Evolutionary conservation across 306 rosid species (phyloP), one percentile per base, ranked within the genome.

Genomic region (Cicer arietinum): DNA sequence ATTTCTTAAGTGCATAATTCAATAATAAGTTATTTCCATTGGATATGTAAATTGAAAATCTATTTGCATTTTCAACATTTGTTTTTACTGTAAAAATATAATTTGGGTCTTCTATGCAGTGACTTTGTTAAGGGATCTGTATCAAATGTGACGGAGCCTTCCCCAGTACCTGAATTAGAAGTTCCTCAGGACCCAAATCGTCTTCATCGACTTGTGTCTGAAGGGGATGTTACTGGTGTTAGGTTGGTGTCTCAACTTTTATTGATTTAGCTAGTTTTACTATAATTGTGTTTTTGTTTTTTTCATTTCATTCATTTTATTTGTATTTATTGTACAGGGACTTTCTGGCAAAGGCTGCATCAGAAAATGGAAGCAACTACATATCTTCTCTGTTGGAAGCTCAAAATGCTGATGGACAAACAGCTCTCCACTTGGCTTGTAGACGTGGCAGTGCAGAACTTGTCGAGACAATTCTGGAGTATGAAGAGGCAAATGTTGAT

Each of bases 361-460:
- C 84, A 12, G 92, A 85, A 81, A 90, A 78, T 77, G 90, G 83
- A 64, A 83, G 80, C 80, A 72, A 75, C 67, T 82, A 83, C 76
- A 74, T 92, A 74, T 83, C 87, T 75, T 86, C 88, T 64, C 37
- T 94, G n/a, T 82, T 94, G 86, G 96, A 85, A 75, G 87, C 99
- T 71, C 96, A 89, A 85, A 89, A 92, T 86, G 87, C 86, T 58
- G 96, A 90, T 69, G 99, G 99, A 74, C 99, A 92, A 85, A 94
- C 97, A 11, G 99, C 96, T 74, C 97, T 94, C 63, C 99, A 94
- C 82, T 78, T 94, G 84, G 99, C 99, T 80, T 94, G 99, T 82
- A 87, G 92, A 71, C 95, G 97, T 40, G 99, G 99, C 72, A 87
- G 89, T 78, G 89, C 89, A 48, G 97, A 90, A 64, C 90, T 94